Conservation (phyloP, 371 early-diverging fungal species). For the Syncephalastrum racemosum region DNA sequence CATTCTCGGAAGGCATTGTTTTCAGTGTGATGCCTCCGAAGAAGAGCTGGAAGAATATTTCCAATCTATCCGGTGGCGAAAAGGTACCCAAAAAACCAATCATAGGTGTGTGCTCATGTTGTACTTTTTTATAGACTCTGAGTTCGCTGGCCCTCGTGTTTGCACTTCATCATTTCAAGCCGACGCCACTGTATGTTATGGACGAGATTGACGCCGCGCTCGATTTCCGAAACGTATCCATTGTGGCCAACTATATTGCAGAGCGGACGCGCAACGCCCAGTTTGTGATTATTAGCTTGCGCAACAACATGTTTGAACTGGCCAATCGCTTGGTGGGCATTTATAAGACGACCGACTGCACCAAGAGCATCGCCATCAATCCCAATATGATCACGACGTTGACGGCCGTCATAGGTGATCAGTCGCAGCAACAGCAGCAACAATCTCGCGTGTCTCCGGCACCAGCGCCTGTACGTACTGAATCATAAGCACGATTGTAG, state of each 20-base stretch:
- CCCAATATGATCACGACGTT: constrained; percentile 50
- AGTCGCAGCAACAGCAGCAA: no score
- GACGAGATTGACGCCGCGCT: constrained; percentile 99
- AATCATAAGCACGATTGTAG: no score
- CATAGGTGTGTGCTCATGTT: not conserved
- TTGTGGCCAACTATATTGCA: constrained; percentile 99
- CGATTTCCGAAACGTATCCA: constrained; percentile 99
- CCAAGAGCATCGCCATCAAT: constrained; percentile 84
- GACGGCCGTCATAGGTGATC: constrained; percentile 6
- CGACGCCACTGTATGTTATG: constrained; percentile 99
- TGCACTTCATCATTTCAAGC: constrained; percentile 99
- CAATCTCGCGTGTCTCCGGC: no score
- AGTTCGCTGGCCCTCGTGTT: constrained; percentile 98
- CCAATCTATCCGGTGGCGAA: constrained; percentile 99
- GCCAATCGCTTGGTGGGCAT: constrained; percentile 99
- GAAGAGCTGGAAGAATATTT: constrained; percentile 99
- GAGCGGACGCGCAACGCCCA: constrained; percentile 98
- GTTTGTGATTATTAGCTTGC: constrained; percentile 98
- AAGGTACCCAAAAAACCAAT: constrained; percentile 64
- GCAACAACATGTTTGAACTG: constrained; percentile 99
- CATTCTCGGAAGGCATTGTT: constrained; percentile 99
- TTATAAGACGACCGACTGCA: constrained; percentile 94
- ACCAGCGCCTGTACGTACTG: no score
- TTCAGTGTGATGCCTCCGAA: constrained; percentile 99
- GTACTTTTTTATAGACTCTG: constrained; percentile 70